A percentile compares a stretch with the other conserved stretches of the same genome.
phyloP scores from a whole-genome alignment of 257 asterid genomes.

The Gentiana dahurica region DNA sequence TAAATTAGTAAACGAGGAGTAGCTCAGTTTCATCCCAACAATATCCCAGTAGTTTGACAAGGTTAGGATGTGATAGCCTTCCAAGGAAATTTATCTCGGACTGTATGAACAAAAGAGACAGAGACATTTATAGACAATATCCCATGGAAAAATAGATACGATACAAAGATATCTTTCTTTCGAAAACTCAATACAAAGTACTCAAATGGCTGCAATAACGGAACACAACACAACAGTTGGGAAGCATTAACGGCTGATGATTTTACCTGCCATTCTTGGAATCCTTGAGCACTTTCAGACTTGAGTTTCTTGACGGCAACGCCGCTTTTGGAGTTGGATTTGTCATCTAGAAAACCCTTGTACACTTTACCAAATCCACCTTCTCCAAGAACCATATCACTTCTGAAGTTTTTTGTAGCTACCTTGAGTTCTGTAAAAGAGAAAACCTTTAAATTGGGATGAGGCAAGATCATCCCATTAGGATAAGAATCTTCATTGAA shows the following conservation, averaged over 20 bases:
- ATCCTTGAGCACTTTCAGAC: slow-evolving; percentile 63
- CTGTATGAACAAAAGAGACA: slow-evolving; percentile 25
- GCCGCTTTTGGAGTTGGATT: slow-evolving; percentile 24
- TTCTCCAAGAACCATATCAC: slow-evolving; percentile 72
- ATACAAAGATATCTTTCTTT: not conserved
- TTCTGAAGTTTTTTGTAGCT: slow-evolving; percentile 64
- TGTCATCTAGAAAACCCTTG: slow-evolving; percentile 82
- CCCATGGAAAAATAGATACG: not conserved
- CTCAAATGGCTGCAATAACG: no score
- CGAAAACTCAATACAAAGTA: no score
- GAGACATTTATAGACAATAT: not conserved
- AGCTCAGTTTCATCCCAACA: slow-evolving; percentile 74
- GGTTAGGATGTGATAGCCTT: slow-evolving; percentile 68
- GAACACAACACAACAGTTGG: no score
- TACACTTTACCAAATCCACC: slow-evolving; percentile 95
- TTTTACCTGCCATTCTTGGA: slow-evolving; percentile 71
- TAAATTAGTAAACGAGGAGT: slow-evolving; percentile 75
- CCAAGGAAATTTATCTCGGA: slow-evolving; percentile 85
- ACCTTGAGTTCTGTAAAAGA: slow-evolving; percentile 45
- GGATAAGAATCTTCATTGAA: slow-evolving; percentile 16
- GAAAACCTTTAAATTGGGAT: slow-evolving; percentile 54
- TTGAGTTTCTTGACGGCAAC: slow-evolving; percentile 79
- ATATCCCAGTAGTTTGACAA: slow-evolving; percentile 77
- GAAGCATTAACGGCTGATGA: not conserved
- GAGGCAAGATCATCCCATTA: slow-evolving; percentile 38